Evolutionary conservation across 2,329 filamentous ascomycete genomes (phyloP).

Genomic region (Fusarium equiseti): DNA sequence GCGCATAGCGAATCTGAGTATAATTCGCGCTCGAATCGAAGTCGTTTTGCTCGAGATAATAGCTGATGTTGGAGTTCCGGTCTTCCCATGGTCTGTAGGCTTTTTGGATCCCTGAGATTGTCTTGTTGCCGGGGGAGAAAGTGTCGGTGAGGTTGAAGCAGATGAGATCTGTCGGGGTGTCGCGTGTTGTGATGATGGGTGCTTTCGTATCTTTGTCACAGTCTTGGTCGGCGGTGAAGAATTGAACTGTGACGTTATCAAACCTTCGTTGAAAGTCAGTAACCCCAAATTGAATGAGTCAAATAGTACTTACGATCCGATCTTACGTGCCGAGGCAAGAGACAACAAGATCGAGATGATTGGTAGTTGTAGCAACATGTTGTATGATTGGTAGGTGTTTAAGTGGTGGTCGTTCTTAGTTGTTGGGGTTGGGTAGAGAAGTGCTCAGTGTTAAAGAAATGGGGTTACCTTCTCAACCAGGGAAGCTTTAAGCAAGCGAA

Average conservation of each 20-base stretch:
- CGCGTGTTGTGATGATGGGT: neutral
- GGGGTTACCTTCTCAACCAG: rapidly evolving
- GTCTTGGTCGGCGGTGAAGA: neutral
- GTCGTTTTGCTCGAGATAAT: neutral
- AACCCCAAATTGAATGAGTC: too few relatives aligned
- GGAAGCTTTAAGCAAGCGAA: too few relatives aligned
- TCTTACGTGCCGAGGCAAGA: neutral
- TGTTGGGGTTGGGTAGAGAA: too few relatives aligned
- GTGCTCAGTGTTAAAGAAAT: too few relatives aligned
- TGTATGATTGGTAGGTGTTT: rapidly evolving
- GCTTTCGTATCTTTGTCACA: neutral
- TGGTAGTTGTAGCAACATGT: neutral
- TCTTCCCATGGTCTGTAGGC: neutral
- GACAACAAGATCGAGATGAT: neutral
- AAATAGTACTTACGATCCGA: neutral
- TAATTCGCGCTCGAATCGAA: neutral
- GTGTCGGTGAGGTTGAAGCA: neutral
- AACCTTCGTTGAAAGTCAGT: neutral
- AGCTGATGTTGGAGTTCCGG: neutral
- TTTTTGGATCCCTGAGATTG: neutral
- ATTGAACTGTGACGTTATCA: neutral
- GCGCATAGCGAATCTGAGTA: neutral
- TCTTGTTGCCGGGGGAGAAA: neutral
- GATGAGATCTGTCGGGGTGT: rapidly evolving
- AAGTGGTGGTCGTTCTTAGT: neutral